Conservation (phyloP, 306 rosid genomes). For the Fagus crenata region DNA sequence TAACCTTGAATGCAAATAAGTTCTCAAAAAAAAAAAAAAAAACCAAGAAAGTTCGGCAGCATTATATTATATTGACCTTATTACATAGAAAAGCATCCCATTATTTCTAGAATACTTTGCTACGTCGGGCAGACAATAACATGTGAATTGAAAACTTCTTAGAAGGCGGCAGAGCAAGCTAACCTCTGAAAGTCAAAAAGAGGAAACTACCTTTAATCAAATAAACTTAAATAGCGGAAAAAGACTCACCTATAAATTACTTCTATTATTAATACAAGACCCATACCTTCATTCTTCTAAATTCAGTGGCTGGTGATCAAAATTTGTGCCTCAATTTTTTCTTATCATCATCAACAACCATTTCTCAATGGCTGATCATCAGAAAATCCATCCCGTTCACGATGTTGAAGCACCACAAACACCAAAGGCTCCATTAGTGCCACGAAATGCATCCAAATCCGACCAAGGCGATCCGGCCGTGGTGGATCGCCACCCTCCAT, state of each 20-base stretch:
- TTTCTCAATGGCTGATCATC: conserved; percentile 58
- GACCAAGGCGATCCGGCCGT: conserved; percentile 31
- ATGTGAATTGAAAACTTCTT: conserved; percentile 21
- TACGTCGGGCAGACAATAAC: not conserved
- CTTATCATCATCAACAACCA: too few relatives aligned
- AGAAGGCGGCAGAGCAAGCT: conserved; percentile 20
- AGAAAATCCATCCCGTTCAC: conserved; percentile 61
- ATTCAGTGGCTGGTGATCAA: not conserved
- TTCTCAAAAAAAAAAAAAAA: not conserved
- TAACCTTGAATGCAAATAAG: too few relatives aligned
- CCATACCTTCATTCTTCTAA: not conserved
- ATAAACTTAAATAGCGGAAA: not conserved
- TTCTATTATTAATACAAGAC: not conserved
- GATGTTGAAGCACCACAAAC: conserved; percentile 62
- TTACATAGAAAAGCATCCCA: too few relatives aligned
- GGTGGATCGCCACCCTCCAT: conserved; percentile 24
- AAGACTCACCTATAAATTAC: not conserved
- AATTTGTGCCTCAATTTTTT: not conserved
- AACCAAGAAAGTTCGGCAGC: too few relatives aligned
- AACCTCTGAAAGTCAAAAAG: conserved; percentile 35
- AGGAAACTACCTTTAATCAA: conserved; percentile 29
- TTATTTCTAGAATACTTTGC: too few relatives aligned
- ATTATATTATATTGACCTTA: too few relatives aligned
- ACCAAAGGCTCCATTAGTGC: conserved; percentile 58
- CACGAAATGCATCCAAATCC: conserved; percentile 43